These are phyloP conservation scores for Parsonsia alboflavescens DNA, from an alignment of 257 asterid genomes.

Conservation along the genomic window DNA sequence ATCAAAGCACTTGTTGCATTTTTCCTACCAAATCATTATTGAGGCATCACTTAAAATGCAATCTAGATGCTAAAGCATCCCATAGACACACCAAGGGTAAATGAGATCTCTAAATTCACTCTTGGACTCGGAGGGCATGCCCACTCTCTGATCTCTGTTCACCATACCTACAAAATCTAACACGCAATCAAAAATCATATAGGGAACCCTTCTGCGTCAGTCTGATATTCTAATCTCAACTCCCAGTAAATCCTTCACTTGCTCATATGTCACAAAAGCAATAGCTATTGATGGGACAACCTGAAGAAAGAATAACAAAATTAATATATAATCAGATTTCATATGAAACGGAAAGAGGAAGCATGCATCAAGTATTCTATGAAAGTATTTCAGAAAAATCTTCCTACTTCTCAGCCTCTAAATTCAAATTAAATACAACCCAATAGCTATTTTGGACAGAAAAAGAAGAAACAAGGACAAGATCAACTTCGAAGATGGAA, in stretches of 20 bases:
- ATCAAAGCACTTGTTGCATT: constrained; percentile 10
- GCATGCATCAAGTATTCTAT: neutral
- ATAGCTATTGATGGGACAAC: constrained; percentile 92
- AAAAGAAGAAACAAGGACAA: neutral
- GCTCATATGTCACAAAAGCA: constrained; percentile 89
- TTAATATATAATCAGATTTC: neutral
- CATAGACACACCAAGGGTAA: constrained; percentile 8
- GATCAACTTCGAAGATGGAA: neutral
- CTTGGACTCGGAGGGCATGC: constrained; percentile 14
- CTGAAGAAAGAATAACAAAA: constrained; percentile 35
- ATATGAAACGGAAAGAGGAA: neutral
- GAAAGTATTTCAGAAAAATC: neutral
- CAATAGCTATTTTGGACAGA: neutral
- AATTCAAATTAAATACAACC: neutral
- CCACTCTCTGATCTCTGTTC: constrained; percentile 20
- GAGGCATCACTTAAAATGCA: constrained; percentile 14
- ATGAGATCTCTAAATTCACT: constrained; percentile 14
- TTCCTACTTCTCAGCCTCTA: neutral
- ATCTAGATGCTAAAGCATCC: constrained; percentile 8
- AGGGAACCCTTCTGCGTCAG: constrained; percentile 33
- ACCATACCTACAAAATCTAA: constrained; percentile 43
- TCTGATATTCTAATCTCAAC: constrained; percentile 84
- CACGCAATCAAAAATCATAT: constrained; percentile 16
- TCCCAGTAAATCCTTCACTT: constrained; percentile 80
- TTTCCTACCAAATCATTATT: constrained; percentile 12